Evolutionary conservation across 2,329 filamentous ascomycete species (phyloP).

Genomic region (Ophiostoma populinum): DNA sequence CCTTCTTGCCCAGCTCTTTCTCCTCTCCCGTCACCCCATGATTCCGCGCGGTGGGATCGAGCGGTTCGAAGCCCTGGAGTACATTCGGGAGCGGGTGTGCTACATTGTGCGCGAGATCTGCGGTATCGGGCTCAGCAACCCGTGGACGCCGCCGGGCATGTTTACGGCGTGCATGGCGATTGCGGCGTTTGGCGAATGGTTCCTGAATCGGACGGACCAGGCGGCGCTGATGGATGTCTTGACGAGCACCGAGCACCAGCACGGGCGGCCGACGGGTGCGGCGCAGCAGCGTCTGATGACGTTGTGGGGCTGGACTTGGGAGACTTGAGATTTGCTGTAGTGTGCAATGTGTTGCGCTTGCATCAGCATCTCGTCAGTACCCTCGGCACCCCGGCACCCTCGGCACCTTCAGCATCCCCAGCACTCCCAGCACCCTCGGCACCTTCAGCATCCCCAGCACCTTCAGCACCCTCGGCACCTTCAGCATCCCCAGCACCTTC

Average conservation of each 20-base stretch:
- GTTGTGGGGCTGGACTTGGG: slow-evolving; percentile 14
- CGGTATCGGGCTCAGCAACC: slow-evolving; percentile 40
- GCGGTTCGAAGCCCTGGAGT: slow-evolving; percentile 10
- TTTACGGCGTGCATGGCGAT: slow-evolving; percentile 40
- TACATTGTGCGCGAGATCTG: slow-evolving; percentile 34
- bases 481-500: too few relatives aligned
- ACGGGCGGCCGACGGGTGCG: slow-evolving; percentile 17
- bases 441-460: too few relatives aligned
- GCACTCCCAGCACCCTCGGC: too few relatives aligned
- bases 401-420: too few relatives aligned
- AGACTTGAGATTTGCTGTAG: too few relatives aligned
- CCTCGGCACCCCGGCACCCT: too few relatives aligned
- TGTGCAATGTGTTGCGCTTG: too few relatives aligned
- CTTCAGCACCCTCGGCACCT: too few relatives aligned
- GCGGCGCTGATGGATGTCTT: slow-evolving; percentile 17
- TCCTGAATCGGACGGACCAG: slow-evolving; percentile 15
- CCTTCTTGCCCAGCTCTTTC: slow-evolving; percentile 37
- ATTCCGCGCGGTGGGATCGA: slow-evolving; percentile 30
- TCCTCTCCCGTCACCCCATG: slow-evolving; percentile 37
- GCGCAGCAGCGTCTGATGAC: slow-evolving; percentile 17
- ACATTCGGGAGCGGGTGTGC: slow-evolving; percentile 21
- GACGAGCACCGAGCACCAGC: slow-evolving; percentile 15
- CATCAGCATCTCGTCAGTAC: too few relatives aligned
- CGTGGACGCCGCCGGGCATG: slow-evolving; percentile 33
- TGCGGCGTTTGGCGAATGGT: slow-evolving; percentile 24